Evolutionary conservation across 73 alveolate genomes (phyloP), one percentile per base, ranked within the genome.

Genomic region (Tetrahymena elliotti): DNA sequence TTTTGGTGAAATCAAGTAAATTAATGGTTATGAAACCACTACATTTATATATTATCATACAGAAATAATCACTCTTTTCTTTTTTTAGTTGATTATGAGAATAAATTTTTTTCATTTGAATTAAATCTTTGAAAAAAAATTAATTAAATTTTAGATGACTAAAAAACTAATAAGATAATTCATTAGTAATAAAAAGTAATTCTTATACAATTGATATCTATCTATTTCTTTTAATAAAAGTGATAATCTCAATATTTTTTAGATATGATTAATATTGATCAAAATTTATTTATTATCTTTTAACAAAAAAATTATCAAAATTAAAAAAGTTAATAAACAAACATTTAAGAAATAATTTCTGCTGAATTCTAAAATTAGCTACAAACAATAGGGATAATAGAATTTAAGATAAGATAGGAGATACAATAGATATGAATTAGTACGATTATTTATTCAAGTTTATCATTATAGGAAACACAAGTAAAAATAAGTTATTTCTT

Each of bases 381-480:
- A n/a, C n/a, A n/a, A n/a, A n/a, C n/a, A n/a, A n/a, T n/a, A n/a
- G n/a, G n/a, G n/a, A n/a, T n/a, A n/a, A n/a, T n/a, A n/a, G n/a
- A 10, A 47, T 12, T 47, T 47, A 18, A 47, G 82, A 13, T 47
- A 4, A 47, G 20, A 47, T 13, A 47, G 82, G 31, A 47, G 20
- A 47, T 22, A 13, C 27, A 10, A 68, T 68, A 27, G 22, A 83
- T 16, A 94, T 94, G 96, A 88, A 94, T 83, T 40, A 84, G 47
- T 94, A 94, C 88, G 82, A 94, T 88, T 94, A 94, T 88, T 94
- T 94, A 88, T 94, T 88, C 93, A 94, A 94, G 93, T 94, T 88
- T 68, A 94, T 94, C 93, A 94, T 94, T 18, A 94, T 94, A 18
- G 96, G 96, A 88, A 94, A 94, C 54, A 94, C 96, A 88, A 94